phyloP scores from a whole-genome alignment of 768 basidiomycete genomes.

The Chalciporus sphaerocephalus region DNA sequence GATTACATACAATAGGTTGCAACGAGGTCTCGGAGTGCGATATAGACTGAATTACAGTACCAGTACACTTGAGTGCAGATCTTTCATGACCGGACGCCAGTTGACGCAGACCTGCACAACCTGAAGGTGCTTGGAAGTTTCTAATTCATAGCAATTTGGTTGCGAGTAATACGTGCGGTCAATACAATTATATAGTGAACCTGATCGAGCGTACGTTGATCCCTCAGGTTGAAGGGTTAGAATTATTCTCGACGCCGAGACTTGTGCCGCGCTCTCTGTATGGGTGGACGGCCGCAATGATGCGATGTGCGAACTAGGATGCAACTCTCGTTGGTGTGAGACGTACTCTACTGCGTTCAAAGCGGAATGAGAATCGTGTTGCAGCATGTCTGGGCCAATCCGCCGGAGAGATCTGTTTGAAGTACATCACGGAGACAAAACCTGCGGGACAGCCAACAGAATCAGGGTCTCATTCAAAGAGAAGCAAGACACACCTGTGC shows the following conservation, averaged over 20 bases:
- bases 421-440: slow-evolving; percentile 33
- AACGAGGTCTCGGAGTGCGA: slow-evolving; percentile 17
- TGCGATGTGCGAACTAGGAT: slow-evolving; percentile 12
- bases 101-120: too few species aligned
- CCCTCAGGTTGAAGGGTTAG: slow-evolving; percentile 22
- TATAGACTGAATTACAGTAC: slow-evolving; percentile 19
- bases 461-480: slow-evolving; percentile 15
- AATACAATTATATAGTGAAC: slow-evolving; percentile 21
- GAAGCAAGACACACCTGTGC: slow-evolving; percentile 31
- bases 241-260: slow-evolving; percentile 26
- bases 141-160: slow-evolving; percentile 36
- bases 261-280: slow-evolving; percentile 23
- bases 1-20: slow-evolving; percentile 26
- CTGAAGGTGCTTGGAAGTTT: too few species aligned
- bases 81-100: slow-evolving; percentile 36
- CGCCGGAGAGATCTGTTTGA: slow-evolving; percentile 19
- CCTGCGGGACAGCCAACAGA: slow-evolving; percentile 24
- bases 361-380: slow-evolving; percentile 25
- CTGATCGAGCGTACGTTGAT: neutral
- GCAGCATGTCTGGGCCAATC: slow-evolving; percentile 30
- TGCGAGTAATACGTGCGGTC: slow-evolving; percentile 16
- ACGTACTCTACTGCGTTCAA: slow-evolving; percentile 34
- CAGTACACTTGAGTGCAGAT: slow-evolving; percentile 25
- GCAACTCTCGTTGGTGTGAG: slow-evolving; percentile 6
- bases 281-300: slow-evolving; percentile 29